Evolutionary conservation across 768 basidiomycete species (phyloP).

Genomic region (Russula olivacea): DNA sequence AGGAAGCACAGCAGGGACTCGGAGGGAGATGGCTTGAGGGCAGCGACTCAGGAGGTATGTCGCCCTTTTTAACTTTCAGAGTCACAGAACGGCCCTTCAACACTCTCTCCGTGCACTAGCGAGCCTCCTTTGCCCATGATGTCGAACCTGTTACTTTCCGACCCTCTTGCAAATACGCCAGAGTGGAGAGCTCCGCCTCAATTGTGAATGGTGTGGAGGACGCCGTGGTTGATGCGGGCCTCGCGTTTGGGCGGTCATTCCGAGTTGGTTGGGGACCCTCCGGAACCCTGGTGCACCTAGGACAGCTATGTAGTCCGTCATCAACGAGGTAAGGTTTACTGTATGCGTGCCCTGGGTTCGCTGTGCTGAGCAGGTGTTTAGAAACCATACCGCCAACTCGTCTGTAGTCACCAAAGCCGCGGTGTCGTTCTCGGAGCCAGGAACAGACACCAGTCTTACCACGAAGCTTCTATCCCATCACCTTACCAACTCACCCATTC

Average conservation of each 20-base stretch:
- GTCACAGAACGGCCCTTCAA: not conserved
- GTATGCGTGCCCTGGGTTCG: not conserved
- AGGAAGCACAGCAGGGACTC: constrained; percentile 77
- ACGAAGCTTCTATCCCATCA: constrained; percentile 72
- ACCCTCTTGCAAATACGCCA: constrained; percentile 75
- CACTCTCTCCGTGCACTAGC: constrained; percentile 37
- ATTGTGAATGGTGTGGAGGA: constrained; percentile 59
- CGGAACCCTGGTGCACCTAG: constrained; percentile 69
- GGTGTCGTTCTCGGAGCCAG: constrained; percentile 36
- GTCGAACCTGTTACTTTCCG: constrained; percentile 60
- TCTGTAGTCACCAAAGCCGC: constrained; percentile 51
- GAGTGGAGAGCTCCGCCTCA: constrained; percentile 64
- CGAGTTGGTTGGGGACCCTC: constrained; percentile 87
- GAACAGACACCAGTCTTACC: constrained; percentile 39
- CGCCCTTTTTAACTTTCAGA: constrained; percentile 4
- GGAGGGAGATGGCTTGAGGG: constrained; percentile 60
- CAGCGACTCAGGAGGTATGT: constrained; percentile 55
- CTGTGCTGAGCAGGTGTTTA: constrained; percentile 27
- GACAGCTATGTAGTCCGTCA: constrained; percentile 59
- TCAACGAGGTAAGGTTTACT: constrained; percentile 43
- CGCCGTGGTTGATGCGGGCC: constrained; percentile 69
- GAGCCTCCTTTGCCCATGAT: constrained; percentile 72
- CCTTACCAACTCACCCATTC: constrained; percentile 63
- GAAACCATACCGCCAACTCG: constrained; percentile 54
- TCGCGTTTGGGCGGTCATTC: constrained; percentile 82